Base-by-base conservation (phyloP, 495 filamentous ascomycete species). In the Penicillium samsonianum region DNA sequence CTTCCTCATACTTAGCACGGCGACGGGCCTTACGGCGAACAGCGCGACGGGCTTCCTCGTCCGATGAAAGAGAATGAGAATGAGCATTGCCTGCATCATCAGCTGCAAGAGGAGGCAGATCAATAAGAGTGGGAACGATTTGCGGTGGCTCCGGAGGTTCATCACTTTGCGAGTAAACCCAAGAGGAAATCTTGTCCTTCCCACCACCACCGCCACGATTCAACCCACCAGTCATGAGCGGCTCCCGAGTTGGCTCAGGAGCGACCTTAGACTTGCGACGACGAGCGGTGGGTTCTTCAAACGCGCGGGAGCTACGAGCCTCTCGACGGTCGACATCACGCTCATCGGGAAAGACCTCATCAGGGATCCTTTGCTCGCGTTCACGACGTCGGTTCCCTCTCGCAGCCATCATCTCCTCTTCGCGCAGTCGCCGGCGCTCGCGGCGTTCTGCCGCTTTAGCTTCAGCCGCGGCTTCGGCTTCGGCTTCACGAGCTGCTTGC, bases 101-200 rank as follows among this genome's bases (percentile, higher is more conserved):
- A 16, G 51, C 67, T 4, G 62, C 73, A 2, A 70, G 70, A 2
- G 75, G 76, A 7, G 79, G 77, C 42, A 73, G 69, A 46, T 86
- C 83, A 25, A 85, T 57, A 12, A 86, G 76, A 7, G 82, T 84
- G 4, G 73, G 74, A 23, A 82, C 75, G 19, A 83, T 63, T 19
- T 77, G 81, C 7, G 83, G 83, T n/a, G 82, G 82, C 53, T 81
- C 81, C 3, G 84, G 81, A 3, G 82, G 83, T 14, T 84, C 80
- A 11, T 72, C 71, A 35, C 76, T 73, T 65, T 84, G 77, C 1
- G 77, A 80, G 57, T 85, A 71, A 4, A 87, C 79, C 84, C 84
- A 87, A 4, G 80, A 83, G 2, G 81, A 77, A 44, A 81, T 86
- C 64, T 87, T 84, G 50, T 85, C 80, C 62, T 72, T 73, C 33